phyloP scores from a whole-genome alignment of 2,329 filamentous ascomycete genomes.

The Sporothrix curviconia region DNA sequence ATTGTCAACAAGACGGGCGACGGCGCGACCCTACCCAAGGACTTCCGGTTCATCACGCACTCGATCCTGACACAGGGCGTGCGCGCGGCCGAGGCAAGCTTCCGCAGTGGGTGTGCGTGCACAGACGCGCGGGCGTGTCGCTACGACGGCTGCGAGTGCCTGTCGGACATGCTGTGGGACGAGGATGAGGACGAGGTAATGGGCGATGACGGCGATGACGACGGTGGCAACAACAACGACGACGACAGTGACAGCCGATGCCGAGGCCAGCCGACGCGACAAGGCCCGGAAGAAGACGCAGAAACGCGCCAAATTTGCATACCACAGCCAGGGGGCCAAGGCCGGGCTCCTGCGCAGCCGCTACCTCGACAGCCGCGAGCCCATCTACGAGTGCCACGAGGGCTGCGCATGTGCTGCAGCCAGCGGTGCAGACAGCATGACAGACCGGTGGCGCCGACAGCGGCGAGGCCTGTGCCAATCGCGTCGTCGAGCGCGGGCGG shows the following conservation, averaged over 20 bases:
- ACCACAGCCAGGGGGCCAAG: slow-evolving; percentile 49
- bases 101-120: slow-evolving; percentile 66
- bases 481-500: slow-evolving; percentile 69
- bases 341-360: slow-evolving; percentile 46
- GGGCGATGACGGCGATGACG: slow-evolving; percentile 25
- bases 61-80: slow-evolving; percentile 57
- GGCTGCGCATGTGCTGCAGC: slow-evolving; percentile 55
- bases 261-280: background rate
- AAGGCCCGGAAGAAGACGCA: no score
- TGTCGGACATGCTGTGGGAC: slow-evolving; percentile 50
- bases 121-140: slow-evolving; percentile 56
- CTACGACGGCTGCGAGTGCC: slow-evolving; percentile 60
- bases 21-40: slow-evolving; percentile 44
- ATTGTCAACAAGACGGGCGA: slow-evolving; percentile 59
- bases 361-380: slow-evolving; percentile 47
- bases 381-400: slow-evolving; percentile 76
- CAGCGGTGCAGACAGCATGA: background rate
- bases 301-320: slow-evolving; percentile 49
- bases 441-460: background rate
- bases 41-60: slow-evolving; percentile 63
- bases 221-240: slow-evolving; percentile 24
- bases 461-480: slow-evolving; percentile 54
- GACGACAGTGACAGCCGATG: slow-evolving; percentile 22
- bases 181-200: slow-evolving; percentile 49
- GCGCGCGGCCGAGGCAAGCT: slow-evolving; percentile 50